These are phyloP conservation scores for Panicum virgatum DNA, from an alignment of 202 grass and related monocot genomes.

Conservation along the genomic window DNA sequence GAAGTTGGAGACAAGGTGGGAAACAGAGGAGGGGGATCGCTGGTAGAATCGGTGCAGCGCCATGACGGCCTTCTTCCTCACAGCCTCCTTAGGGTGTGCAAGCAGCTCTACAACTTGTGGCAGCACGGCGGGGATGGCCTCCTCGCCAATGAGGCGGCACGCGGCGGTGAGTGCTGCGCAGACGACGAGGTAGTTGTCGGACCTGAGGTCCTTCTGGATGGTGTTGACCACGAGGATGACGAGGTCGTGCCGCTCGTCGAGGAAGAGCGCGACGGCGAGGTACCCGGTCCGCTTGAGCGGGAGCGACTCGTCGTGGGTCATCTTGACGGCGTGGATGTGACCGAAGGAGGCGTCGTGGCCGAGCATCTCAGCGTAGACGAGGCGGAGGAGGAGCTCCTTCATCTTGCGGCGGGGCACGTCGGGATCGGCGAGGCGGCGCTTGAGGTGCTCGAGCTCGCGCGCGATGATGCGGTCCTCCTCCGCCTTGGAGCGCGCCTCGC, in stretches of 20 bases:
- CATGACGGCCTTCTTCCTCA: conserved; percentile 99
- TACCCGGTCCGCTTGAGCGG: conserved; percentile 93
- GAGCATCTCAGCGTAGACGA: conserved; percentile 99
- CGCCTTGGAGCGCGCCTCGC: conserved; percentile 96
- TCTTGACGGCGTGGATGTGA: conserved; percentile 99
- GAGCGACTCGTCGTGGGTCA: conserved; percentile 97
- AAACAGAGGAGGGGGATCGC: conserved; percentile 76
- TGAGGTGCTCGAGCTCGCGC: conserved; percentile 90
- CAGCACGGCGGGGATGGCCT: conserved; percentile 93
- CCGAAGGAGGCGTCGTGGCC: conserved; percentile 98
- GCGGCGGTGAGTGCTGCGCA: conserved; percentile 80
- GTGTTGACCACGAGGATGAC: conserved; percentile 99
- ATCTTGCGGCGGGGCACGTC: conserved; percentile 90
- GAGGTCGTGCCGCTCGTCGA: conserved; percentile 93
- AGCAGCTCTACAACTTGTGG: conserved; percentile 96
- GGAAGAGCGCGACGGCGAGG: conserved; percentile 96
- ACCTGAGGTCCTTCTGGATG: conserved; percentile 98
- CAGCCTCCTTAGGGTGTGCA: conserved; percentile 81
- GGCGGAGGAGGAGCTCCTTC: conserved; percentile 96
- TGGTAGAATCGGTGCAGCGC: conserved; percentile 95
- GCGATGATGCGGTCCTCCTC: conserved; percentile 98
- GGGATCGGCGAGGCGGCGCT: conserved; percentile 86
- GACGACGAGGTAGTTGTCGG: conserved; percentile 93
- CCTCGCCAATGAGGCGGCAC: conserved; percentile 90
- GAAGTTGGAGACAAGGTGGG: conserved; percentile 96